Base-by-base conservation (phyloP, 2,329 filamentous ascomycete genomes). In the Colletotrichum tropicicola region DNA sequence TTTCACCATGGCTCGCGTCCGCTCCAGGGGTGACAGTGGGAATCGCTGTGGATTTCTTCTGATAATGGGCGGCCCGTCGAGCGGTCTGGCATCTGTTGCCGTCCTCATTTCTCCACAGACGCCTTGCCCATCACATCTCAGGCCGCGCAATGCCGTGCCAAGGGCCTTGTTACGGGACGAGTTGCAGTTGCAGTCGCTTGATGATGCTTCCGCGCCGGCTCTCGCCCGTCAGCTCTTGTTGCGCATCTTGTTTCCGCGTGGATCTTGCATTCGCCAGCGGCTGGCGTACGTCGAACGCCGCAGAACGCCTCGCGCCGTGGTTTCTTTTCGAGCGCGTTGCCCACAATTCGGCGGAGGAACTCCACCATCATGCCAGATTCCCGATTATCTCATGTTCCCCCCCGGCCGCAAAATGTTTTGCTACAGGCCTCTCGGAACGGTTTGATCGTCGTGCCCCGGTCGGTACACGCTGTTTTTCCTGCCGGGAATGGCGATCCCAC, bases 371-470 rank as follows among this genome's bases (percentile, higher is more conserved):
- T 58, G 51, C 57, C 63, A 62, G 27, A 45, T 55, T 44, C 48
- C 32, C 41, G 53, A 32, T 37, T 45, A 63, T 30, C 27, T 49
- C 32, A 35, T 54, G 19, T 54, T 23, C 7, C 19, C 45, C 45
- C 28, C 45, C 30, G 62, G 19, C 30, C 35, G 43, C 21, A 13
- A 41, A 44, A 30, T 47, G 49, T 60, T 54, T 35, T 48, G 54
- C 52, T 64, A 37, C 59, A 66, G 52, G 25, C 48, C 49, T 44
- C 32, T 53, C 65, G 56, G 56, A 21, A 53, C 55, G 49, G 65
- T 67, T 67, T 67, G 61, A 65, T 67, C 65, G 56, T 12, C 49
- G 19, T 37, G n/a, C 35, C 43, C 44, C 49, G 27, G n/a, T n/a
- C n/a, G 53, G 32, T 21, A 37, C 47, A n/a, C n/a, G 41, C 30